These are phyloP conservation scores for Gracilaria vermiculophylla DNA, from an alignment of 23 red algal genomes.

Conservation along the genomic window DNA sequence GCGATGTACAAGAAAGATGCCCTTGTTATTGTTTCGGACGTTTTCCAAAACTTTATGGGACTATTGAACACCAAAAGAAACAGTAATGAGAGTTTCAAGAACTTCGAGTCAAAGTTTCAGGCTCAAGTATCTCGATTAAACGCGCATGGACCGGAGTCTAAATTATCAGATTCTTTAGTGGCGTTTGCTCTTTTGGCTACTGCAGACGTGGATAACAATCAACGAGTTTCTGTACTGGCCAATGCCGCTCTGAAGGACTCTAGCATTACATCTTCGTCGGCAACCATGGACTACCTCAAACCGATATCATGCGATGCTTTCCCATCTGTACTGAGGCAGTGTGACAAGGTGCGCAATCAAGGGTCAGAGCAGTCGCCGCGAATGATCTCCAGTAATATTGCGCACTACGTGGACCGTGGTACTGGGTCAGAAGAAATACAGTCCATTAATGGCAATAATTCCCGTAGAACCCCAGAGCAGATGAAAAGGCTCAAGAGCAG, in stretches of 20 bases:
- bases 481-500: not conserved
- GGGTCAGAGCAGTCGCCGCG: not conserved
- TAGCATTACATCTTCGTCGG: not conserved
- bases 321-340: not conserved
- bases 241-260: not conserved
- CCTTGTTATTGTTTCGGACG: constrained; percentile 9
- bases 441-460: no score
- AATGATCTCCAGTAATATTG: not conserved
- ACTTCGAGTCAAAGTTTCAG: constrained; percentile 2
- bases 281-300: constrained; percentile 12
- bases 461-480: not conserved
- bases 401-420: not conserved
- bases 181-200: constrained; percentile 8
- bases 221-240: not conserved
- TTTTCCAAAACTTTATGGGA: not conserved
- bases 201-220: not conserved
- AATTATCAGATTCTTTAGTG: constrained; percentile 5
- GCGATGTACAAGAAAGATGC: no score
- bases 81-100: not conserved
- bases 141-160: not conserved
- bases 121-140: constrained; percentile 17
- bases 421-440: not conserved
- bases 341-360: not conserved
- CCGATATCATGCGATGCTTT: not conserved
- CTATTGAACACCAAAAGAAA: not conserved